phyloP scores from a whole-genome alignment of 768 basidiomycete species.

The Mycena metata region DNA sequence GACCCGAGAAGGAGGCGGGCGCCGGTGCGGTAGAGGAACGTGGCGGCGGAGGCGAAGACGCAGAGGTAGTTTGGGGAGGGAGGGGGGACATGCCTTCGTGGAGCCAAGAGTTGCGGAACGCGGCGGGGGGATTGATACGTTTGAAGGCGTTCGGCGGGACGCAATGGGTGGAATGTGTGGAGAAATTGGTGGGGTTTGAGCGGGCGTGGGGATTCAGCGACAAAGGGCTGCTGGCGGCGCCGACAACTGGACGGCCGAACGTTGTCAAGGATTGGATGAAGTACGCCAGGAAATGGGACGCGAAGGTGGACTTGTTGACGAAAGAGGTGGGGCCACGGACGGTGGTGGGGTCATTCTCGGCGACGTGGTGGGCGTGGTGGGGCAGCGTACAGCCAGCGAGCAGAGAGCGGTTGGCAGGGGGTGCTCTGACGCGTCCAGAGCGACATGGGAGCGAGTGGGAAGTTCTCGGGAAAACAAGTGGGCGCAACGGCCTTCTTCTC shows the following conservation, averaged over 20 bases:
- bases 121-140: background rate
- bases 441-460: background rate
- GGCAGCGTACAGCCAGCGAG: background rate
- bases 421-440: background rate
- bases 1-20: too few relatives aligned
- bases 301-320: background rate
- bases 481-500: background rate
- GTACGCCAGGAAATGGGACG: background rate
- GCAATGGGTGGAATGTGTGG: background rate
- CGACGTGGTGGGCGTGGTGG: background rate
- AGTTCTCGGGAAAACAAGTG: background rate
- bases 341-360: background rate
- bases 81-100: background rate
- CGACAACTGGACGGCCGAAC: background rate
- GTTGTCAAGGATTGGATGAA: background rate
- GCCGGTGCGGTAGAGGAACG: too few relatives aligned
- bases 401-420: background rate
- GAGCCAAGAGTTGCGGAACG: background rate
- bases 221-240: background rate
- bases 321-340: background rate
- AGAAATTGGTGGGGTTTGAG: background rate
- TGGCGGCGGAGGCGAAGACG: too few relatives aligned
- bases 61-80: background rate
- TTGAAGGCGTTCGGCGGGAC: background rate
- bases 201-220: conserved; percentile 10